Base-by-base conservation (phyloP, 345 rosid species). In the Luvunga scandens region DNA sequence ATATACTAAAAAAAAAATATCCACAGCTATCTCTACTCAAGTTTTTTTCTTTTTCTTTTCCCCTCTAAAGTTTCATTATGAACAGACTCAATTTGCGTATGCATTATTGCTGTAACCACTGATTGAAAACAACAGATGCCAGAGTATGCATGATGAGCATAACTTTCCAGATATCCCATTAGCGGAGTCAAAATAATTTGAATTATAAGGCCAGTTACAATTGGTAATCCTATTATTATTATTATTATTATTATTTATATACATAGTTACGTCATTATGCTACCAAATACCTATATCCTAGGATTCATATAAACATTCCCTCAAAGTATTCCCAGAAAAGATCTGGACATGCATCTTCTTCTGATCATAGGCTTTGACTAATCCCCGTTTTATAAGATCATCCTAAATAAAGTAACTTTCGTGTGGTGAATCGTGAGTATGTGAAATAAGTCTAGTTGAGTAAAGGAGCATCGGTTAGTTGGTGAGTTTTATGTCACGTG, bases 121-220 rank as follows among this genome's bases (percentile, higher is more conserved):
- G 18, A 13, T 13, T 45, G 76, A 73, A 73, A 73, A 73, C 68
- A 60, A 61, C 67, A 16, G 10, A 6, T 59, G 38, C 56, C 77
- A 27, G 21, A 24, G 4, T 34, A 1, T 22, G 66, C 18, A 36
- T 0, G 57, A 53, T 50, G 56, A 0, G 21, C 16, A 16, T 8
- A 5, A 53, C 22, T 16, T 25, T 5, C 36, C 18, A 5, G 16
- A 33, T 65, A 33, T 10, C 42, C 21, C 69, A 6, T 39, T 68
- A 6, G 30, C 24, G 16, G 22, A n/a, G 56, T 39, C 55, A 39
- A 68, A 24, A 16, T 9, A 0, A 19, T 36, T 66, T 66, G 71
- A 66, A 36, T 66, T 36, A 38, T 36, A n/a, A 66, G 28, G n/a
- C 57, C 72, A 42, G 1, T 16, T 48, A 18, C 34, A 14, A 27